Conservation (phyloP, 2,329 filamentous ascomycete species). For the Scedosporium aurantiacum region DNA sequence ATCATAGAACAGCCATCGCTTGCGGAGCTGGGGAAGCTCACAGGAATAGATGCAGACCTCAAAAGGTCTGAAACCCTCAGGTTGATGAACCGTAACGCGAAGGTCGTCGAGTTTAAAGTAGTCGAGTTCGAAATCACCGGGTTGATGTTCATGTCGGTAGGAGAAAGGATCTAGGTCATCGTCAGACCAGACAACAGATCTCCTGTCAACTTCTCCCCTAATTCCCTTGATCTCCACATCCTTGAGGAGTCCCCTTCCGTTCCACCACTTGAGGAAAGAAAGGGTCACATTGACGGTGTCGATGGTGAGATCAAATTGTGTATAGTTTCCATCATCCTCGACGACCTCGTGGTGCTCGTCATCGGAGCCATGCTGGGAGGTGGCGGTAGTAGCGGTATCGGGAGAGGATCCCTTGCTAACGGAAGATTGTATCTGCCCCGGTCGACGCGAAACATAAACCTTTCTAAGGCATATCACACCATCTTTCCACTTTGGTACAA, state of each 20-base stretch:
- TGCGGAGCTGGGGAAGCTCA: conserved; percentile 82
- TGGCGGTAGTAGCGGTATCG: conserved; percentile 74
- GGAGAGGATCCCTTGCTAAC: conserved; percentile 87
- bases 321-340: conserved; percentile 85
- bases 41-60: conserved; percentile 92
- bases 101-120: conserved; percentile 94
- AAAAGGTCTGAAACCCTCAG: conserved; percentile 83
- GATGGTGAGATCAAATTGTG: conserved; percentile 91
- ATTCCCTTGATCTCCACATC: conserved; percentile 94
- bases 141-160: conserved; percentile 76
- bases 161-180: conserved; percentile 58
- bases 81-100: conserved; percentile 83
- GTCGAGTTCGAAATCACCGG: conserved; percentile 94
- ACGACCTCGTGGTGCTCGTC: conserved; percentile 31
- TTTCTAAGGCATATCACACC: conserved; percentile 95
- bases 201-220: conserved; percentile 83
- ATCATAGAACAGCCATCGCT: conserved; percentile 97
- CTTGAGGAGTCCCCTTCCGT: conserved; percentile 80
- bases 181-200: conserved; percentile 61
- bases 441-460: conserved; percentile 86
- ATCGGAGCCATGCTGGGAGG: conserved; percentile 44
- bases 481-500: conserved; percentile 90
- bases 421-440: conserved; percentile 68
- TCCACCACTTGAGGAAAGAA: conserved; percentile 99
- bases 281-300: conserved; percentile 92